Evolutionary conservation across 805 yeast genomes (phyloP), one percentile per base, ranked within the genome.

Genomic region (Lachancea nothofagi): DNA sequence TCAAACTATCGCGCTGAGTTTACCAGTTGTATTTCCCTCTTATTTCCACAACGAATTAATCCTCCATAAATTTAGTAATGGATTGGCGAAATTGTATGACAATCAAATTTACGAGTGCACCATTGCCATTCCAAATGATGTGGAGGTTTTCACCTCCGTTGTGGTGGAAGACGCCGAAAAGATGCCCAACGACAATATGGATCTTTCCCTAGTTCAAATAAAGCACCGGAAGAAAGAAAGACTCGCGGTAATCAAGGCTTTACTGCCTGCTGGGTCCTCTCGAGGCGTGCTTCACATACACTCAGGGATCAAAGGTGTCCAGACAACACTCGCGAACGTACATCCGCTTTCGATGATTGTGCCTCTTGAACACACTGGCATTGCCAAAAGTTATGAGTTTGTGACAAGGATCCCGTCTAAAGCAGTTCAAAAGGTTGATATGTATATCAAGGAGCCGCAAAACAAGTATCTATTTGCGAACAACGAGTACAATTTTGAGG

Each of bases 11-110:
- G 89, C 93, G 12, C 70, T 86, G 43, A 77, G 87, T 33, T 66
- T 90, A 35, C 98, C 98, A 0, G 74, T 94, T 22, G 76, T 82
- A n/a, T 84, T 87, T 54, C 89, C 96, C 0, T 82, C 86, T 0
- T 87, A 82, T 52, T 77, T 82, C 59, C 68, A 65, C 28, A 75
- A 78, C 54, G 67, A 71, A 2, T 57, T 90, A 29, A 68, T 69
- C 43, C 70, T 88, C 38, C 64, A 73, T 43, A 80, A 78, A 56
- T 90, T 75, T 65, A 84, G 86, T 59, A 80, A 85, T 44, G 84
- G 95, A 0, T 62, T 86, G 44, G 76, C 89, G 3, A 75, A 81
- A 44, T 63, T 90, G 49, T 68, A 72, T 34, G 94, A 87, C 55
- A 71, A 74, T 33, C 97, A 93, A 54, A 65, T 85, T 19, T 80